Percentiles rank a stretch among this genome's conserved stretches.
Conservation (phyloP, 176 grass and related monocot species). For the Cenchrus purpureus region DNA sequence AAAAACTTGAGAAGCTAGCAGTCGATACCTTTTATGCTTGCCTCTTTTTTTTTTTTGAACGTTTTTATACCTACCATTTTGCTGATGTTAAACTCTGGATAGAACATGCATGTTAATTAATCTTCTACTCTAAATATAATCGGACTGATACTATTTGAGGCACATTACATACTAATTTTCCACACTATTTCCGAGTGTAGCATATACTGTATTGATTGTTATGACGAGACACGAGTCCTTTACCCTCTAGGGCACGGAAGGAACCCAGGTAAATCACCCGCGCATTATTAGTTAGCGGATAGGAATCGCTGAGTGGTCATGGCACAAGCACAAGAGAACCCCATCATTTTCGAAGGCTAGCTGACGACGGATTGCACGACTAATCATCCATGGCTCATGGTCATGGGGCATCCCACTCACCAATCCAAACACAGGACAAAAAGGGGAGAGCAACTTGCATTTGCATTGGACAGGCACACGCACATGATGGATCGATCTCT, state of each 20-base stretch:
- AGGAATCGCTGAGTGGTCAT: slow-evolving; percentile 48
- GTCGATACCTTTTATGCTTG: too few relatives aligned
- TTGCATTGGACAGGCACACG: slow-evolving; percentile 25
- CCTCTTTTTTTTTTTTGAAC: too few relatives aligned
- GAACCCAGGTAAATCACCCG: not conserved
- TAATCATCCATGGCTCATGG: slow-evolving; percentile 15
- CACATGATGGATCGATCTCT: not conserved
- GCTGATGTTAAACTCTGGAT: too few relatives aligned
- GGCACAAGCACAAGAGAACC: not conserved
- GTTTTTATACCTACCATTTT: too few relatives aligned
- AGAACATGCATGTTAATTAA: too few relatives aligned
- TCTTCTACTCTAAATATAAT: too few relatives aligned
- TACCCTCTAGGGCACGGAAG: slow-evolving; percentile 44
- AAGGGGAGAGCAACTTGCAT: slow-evolving; percentile 33
- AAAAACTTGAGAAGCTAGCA: too few relatives aligned
- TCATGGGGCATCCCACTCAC: not conserved
- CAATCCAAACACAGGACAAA: not conserved
- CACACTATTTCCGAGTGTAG: too few relatives aligned
- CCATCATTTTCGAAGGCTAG: slow-evolving; percentile 1
- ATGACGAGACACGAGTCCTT: not conserved
- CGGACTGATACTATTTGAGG: too few relatives aligned
- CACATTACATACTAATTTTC: too few relatives aligned
- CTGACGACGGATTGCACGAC: not conserved
- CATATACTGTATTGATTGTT: too few relatives aligned
- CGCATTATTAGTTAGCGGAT: not conserved